These are phyloP conservation scores for Oidiodendron maius DNA, from an alignment of 495 filamentous ascomycete genomes.

Conservation along the genomic window DNA sequence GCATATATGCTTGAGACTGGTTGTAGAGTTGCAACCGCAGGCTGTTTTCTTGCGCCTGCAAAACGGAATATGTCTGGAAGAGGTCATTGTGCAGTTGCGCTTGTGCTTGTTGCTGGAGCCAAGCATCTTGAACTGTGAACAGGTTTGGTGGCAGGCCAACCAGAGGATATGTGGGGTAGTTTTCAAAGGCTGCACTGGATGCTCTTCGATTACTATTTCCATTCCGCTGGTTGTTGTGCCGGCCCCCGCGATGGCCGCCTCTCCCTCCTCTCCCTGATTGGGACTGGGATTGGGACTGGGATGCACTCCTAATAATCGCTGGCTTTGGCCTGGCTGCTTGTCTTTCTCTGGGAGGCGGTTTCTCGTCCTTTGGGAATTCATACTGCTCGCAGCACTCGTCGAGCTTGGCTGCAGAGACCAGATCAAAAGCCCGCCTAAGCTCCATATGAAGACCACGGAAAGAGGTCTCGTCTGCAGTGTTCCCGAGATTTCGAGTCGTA, in stretches of 20 bases:
- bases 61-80: constrained; percentile 27
- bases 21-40: constrained; percentile 41
- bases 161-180: constrained; percentile 8
- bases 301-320: constrained; percentile 38
- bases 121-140: constrained; percentile 33
- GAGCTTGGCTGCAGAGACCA: constrained; percentile 68
- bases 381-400: constrained; percentile 78
- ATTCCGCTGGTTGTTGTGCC: constrained; percentile 26
- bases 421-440: constrained; percentile 78
- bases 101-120: constrained; percentile 33
- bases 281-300: constrained; percentile 27
- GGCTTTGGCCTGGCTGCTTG: constrained; percentile 49
- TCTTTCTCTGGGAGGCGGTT: constrained; percentile 62
- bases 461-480: constrained; percentile 91
- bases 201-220: constrained; percentile 34
- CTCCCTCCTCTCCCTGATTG: constrained; percentile 44
- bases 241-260: constrained; percentile 53
- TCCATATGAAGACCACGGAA: constrained; percentile 88
- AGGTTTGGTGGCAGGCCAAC: constrained; percentile 15
- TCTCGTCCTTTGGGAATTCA: constrained; percentile 78
- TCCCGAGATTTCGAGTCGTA: constrained; percentile 84
- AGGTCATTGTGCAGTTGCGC: constrained; percentile 40
- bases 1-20: constrained; percentile 38
- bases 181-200: constrained; percentile 33
- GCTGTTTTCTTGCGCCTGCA: constrained; percentile 34